phyloP scores from a whole-genome alignment of 169 alveolate genomes.

The Plasmodium ovale region DNA sequence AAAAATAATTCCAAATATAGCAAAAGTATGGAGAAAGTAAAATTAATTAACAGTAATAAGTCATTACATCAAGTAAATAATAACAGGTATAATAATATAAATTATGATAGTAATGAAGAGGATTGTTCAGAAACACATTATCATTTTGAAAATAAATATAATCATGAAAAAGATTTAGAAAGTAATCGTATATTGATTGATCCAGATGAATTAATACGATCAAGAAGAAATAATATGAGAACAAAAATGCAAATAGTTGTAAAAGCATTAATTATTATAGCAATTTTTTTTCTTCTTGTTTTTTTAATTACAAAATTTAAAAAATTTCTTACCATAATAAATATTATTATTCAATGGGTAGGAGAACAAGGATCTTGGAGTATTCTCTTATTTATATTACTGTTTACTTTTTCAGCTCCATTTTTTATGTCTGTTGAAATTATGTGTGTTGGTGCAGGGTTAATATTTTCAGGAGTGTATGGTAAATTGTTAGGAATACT shows the following conservation, averaged over 20 bases:
- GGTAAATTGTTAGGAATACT: constrained; percentile 52
- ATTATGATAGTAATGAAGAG: background rate
- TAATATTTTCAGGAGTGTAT: constrained; percentile 75
- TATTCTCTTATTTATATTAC: constrained; percentile 45
- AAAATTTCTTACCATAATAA: constrained; percentile 24
- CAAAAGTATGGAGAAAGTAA: constrained; percentile 29
- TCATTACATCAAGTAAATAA: background rate
- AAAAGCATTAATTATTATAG: constrained; percentile 14
- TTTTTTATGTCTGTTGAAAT: constrained; percentile 75
- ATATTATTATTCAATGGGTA: constrained; percentile 66
- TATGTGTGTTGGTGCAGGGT: constrained; percentile 76
- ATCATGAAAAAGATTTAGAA: constrained; percentile 46
- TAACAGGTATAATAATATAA: constrained; percentile 16
- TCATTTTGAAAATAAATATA: constrained; percentile 64
- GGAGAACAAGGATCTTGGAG: constrained; percentile 77
- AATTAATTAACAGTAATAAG: constrained; percentile 27
- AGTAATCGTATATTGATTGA: constrained; percentile 17
- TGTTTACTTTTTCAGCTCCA: constrained; percentile 57
- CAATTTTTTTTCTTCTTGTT: constrained; percentile 16
- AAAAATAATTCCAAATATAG: constrained; percentile 22
- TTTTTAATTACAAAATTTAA: constrained; percentile 47
- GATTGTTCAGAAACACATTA: constrained; percentile 64
- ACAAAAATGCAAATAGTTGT: constrained; percentile 20
- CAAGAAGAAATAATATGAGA: constrained; percentile 20
- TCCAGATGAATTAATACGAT: constrained; percentile 23